These are phyloP conservation scores for Diaporthe caulivora DNA, from an alignment of 2,329 filamentous ascomycete species.

Conservation along the genomic window DNA sequence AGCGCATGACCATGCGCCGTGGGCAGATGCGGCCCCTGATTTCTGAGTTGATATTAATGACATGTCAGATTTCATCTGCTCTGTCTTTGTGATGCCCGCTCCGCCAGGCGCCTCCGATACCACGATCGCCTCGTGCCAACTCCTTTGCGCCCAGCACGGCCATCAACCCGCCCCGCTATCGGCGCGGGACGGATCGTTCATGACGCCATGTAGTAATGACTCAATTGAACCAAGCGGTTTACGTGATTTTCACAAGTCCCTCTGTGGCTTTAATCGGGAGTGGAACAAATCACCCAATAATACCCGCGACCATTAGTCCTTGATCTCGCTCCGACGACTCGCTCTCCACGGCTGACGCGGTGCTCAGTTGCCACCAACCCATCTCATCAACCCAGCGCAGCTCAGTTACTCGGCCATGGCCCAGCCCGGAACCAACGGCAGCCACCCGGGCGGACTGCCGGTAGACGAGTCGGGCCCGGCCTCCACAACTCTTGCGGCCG, in stretches of 20 bases:
- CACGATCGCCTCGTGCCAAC: neutral
- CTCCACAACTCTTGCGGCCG: neutral
- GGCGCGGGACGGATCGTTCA: constrained; percentile 27
- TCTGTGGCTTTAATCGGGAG: too few relatives aligned
- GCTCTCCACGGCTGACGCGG: too few relatives aligned
- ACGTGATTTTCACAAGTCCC: neutral
- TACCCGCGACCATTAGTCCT: too few relatives aligned
- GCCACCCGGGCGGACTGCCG: constrained; percentile 26
- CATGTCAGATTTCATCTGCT: neutral
- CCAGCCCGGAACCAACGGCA: constrained; percentile 13
- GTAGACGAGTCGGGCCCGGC: constrained; percentile 32
- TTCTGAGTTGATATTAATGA: neutral
- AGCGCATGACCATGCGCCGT: neutral
- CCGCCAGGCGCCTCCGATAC: neutral
- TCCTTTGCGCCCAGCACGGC: neutral
- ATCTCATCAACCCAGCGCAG: too few relatives aligned
- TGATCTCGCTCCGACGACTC: neutral
- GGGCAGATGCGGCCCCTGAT: neutral
- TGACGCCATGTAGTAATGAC: constrained; percentile 20
- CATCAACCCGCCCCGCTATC: constrained; percentile 25
- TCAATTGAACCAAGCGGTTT: neutral
- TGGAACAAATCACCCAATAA: too few relatives aligned
- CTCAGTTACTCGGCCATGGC: neutral
- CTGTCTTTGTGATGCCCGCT: neutral
- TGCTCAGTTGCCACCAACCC: neutral